These are phyloP conservation scores for Cnidoscolus chayamansa DNA, from an alignment of 441 rosid genomes.

Conservation along the genomic window DNA sequence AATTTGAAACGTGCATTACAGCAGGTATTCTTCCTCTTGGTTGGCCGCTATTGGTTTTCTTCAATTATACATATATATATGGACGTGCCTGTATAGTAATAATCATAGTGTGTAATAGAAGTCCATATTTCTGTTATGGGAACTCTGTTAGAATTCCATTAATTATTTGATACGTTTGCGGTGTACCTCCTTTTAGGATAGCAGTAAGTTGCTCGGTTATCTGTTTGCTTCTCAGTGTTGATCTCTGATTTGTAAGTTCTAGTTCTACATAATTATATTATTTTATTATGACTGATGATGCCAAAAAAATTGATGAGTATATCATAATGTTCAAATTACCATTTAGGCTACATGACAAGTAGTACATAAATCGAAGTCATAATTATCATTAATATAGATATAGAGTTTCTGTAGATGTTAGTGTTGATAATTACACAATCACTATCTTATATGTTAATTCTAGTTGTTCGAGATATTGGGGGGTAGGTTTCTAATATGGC, in stretches of 20 bases:
- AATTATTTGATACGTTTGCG: no score
- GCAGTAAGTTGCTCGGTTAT: no score
- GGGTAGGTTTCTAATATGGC: neutral
- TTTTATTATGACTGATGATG: neutral
- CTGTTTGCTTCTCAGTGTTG: no score
- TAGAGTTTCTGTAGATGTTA: neutral
- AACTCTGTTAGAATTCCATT: no score
- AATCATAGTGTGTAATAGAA: neutral
- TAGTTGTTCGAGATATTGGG: neutral
- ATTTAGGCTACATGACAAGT: neutral
- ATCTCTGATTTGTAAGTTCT: no score
- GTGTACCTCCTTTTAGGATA: no score
- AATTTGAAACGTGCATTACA: slow-evolving; percentile 62
- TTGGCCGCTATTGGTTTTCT: neutral
- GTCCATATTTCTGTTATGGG: neutral
- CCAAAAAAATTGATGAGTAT: neutral
- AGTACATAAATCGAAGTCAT: neutral
- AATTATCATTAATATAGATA: neutral
- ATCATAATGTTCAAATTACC: neutral
- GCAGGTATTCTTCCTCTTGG: slow-evolving; percentile 28
- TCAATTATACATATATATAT: no score
- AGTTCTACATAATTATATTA: neutral
- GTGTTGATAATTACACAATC: neutral
- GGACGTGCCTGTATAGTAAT: neutral
- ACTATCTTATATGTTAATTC: neutral